Evolutionary conservation across 2,329 filamentous ascomycete species (phyloP).

Genomic region (Pyricularia sp.): DNA sequence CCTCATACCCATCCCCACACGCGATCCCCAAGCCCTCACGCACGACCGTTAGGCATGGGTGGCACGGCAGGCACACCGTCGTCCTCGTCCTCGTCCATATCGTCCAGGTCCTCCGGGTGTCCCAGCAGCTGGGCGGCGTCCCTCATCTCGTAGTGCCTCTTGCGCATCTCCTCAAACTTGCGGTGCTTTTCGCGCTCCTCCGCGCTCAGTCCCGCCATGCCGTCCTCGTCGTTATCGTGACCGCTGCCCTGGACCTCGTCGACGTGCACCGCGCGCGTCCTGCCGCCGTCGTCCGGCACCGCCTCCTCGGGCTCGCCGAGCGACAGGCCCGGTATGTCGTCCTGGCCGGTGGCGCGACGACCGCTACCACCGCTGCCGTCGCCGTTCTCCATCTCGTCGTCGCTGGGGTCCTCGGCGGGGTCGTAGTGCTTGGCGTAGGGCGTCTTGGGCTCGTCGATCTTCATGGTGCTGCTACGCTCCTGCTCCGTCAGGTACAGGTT

Average conservation of each 20-base stretch:
- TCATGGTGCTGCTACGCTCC: slow-evolving; percentile 93
- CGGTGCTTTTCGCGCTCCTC: slow-evolving; percentile 87
- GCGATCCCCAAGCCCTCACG: not conserved
- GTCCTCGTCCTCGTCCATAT: slow-evolving; percentile 43
- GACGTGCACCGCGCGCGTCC: slow-evolving; percentile 69
- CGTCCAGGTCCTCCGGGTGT: slow-evolving; percentile 57
- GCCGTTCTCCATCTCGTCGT: slow-evolving; percentile 65
- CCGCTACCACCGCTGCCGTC: slow-evolving; percentile 48
- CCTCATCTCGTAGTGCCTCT: slow-evolving; percentile 98
- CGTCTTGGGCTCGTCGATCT: slow-evolving; percentile 97
- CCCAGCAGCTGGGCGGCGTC: slow-evolving; percentile 83
- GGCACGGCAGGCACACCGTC: slow-evolving; percentile 31
- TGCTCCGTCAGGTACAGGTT: slow-evolving; percentile 97
- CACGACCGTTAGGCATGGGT: slow-evolving; percentile 28
- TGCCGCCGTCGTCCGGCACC: slow-evolving; percentile 34
- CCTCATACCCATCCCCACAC: not conserved
- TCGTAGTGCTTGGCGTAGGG: slow-evolving; percentile 92
- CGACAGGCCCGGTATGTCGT: slow-evolving; percentile 86
- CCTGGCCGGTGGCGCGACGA: slow-evolving; percentile 28
- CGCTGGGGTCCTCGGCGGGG: slow-evolving; percentile 76
- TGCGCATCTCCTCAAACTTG: slow-evolving; percentile 83
- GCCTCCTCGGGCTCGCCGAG: slow-evolving; percentile 85
- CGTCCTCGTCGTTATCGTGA: slow-evolving; percentile 48
- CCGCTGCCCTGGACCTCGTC: slow-evolving; percentile 47
- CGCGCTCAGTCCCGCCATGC: slow-evolving; percentile 41